These are phyloP conservation scores for Fraxinus velutina DNA, from an alignment of 305 asterid species.

Conservation along the genomic window DNA sequence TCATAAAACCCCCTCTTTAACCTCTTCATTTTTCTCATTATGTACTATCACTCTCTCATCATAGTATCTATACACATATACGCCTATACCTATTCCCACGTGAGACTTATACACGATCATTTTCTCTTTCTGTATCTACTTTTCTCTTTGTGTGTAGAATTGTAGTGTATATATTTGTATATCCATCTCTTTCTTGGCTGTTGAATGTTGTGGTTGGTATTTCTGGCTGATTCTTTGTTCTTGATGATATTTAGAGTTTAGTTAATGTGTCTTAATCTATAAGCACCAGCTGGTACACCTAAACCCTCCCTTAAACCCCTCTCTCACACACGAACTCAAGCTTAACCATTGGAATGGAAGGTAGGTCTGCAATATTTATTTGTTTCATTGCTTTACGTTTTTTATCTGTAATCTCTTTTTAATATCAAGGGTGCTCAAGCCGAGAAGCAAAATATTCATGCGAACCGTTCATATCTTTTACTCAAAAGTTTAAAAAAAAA, in stretches of 20 bases:
- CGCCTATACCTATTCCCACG: slow-evolving; percentile 22
- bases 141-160: not conserved
- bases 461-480: no score
- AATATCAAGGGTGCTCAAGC: slow-evolving; percentile 23
- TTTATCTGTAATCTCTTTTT: not conserved
- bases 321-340: slow-evolving; percentile 32
- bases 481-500: no score
- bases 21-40: slow-evolving; percentile 13
- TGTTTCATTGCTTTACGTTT: slow-evolving; percentile 19
- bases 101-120: not conserved
- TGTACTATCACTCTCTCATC: not conserved
- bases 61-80: not conserved
- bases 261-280: slow-evolving; percentile 84
- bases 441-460: no score
- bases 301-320: slow-evolving; percentile 71
- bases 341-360: slow-evolving; percentile 29
- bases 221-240: slow-evolving; percentile 41
- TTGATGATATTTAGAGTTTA: slow-evolving; percentile 57
- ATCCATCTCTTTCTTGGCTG: slow-evolving; percentile 23
- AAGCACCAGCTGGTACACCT: slow-evolving; percentile 97
- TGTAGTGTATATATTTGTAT: not conserved
- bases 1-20: not conserved
- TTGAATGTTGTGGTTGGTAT: slow-evolving; percentile 30
- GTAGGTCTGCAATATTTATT: slow-evolving; percentile 33
- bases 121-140: not conserved